Evolutionary conservation across 352 stramenopile genomes (phyloP), one percentile per base, ranked within the genome.

Genomic region (Globisporangium nagaii): DNA sequence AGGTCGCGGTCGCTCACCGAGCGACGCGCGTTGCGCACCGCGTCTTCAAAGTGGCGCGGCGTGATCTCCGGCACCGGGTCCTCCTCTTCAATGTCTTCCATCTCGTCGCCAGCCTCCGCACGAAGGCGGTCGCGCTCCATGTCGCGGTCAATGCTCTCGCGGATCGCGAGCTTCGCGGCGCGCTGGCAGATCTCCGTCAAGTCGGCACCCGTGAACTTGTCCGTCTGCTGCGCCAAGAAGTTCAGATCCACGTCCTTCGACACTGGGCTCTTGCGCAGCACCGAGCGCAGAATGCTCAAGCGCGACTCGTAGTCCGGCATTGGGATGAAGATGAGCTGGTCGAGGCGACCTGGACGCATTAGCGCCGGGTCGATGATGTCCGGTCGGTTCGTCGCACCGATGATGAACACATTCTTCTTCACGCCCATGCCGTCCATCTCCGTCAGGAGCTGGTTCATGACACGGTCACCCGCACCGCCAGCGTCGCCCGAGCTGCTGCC

Each of bases 361-460:
- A 99, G 73, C 42, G 96, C 96, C 19, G 93, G 89, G 75, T 99
- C 96, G 60, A 99, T 98, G 53, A 98, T 98, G 66, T 98, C 95
- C 35, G 96, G 96, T 57, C 95, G 66, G 75, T 98, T 98, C 32
- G 89, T 97, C 24, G 88, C 86, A 58, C 93, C 96, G 64, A 99
- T 97, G 63, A 99, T 98, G 66, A 99, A 99, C 49, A 99, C 96
- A 68, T 98, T 98, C 78, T 99, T 99, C 79, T 98, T 98, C 30
- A 91, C 85, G 47, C 94, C 95, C 67, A 99, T 97, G 64, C 97
- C 97, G 71, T 99, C 97, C 95, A 99, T 99, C 71, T 99, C 96
- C 17, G 96, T 99, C 41, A 99, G 77, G 45, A 99, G 75, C 80
- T 99, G 97, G 79, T 99, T 99, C 95, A 99, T 99, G 44, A 99